Conservation (phyloP, 345 rosid genomes). For the Pugionium dolabratum region DNA sequence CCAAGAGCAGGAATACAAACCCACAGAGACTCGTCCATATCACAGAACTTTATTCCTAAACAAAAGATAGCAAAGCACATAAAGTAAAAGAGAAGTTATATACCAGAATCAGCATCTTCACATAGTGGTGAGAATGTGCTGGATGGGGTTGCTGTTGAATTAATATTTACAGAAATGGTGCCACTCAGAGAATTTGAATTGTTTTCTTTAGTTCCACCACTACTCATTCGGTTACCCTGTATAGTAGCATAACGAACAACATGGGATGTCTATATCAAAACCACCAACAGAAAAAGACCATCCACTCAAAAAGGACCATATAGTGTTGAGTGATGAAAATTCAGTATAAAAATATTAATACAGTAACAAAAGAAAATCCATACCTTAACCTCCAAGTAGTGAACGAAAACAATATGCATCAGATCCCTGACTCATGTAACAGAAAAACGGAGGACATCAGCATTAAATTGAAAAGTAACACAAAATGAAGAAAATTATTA, state of each 20-base stretch:
- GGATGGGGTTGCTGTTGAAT: conserved; percentile 72
- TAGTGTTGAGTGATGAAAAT: not conserved
- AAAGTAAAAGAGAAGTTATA: not conserved
- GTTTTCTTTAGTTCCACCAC: conserved; percentile 50
- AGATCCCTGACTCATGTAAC: conserved; percentile 56
- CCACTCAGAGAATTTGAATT: conserved; percentile 48
- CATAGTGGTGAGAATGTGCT: conserved; percentile 63
- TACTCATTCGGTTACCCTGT: conserved; percentile 68
- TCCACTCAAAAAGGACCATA: conserved; percentile 13
- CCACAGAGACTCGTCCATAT: conserved; percentile 17
- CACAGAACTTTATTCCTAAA: conserved; percentile 8
- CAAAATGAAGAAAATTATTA: not conserved
- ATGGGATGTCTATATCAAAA: conserved; percentile 21
- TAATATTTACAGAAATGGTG: conserved; percentile 57
- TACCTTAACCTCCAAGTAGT: conserved; percentile 95
- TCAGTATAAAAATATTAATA: conserved; percentile 18
- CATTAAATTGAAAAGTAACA: conserved; percentile 18
- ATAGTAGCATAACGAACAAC: conserved; percentile 9
- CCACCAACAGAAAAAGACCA: conserved; percentile 12
- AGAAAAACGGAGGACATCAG: conserved; percentile 23
- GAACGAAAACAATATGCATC: conserved; percentile 90
- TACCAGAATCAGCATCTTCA: conserved; percentile 97
- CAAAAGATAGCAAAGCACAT: conserved; percentile 14
- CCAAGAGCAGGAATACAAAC: conserved; percentile 11
- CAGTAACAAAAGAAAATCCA: conserved; percentile 7